Percentiles rank a stretch among this genome's conserved stretches.
Conservation (phyloP, 2,329 filamentous ascomycete species). For the Claviceps spartinae region DNA sequence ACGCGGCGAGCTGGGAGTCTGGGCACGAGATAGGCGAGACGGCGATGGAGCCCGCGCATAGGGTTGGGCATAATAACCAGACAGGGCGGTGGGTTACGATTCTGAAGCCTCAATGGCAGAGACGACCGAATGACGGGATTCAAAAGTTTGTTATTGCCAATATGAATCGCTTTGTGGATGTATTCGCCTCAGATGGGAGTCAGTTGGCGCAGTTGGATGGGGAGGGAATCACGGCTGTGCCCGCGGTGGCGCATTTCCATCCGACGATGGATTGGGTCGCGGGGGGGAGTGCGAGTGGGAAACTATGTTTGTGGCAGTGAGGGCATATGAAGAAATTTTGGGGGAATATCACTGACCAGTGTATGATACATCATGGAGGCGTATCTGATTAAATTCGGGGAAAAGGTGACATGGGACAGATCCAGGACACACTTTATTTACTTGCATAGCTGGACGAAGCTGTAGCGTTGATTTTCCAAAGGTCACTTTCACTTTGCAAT, state of each 20-base stretch:
- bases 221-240: constrained; percentile 86
- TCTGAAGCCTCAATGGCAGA: constrained; percentile 76
- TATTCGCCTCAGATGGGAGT: constrained; percentile 69
- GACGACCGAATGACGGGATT: constrained; percentile 59
- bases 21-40: constrained; percentile 44
- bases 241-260: constrained; percentile 84
- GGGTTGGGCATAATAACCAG: constrained; percentile 83
- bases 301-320: constrained; percentile 80
- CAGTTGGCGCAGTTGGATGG: constrained; percentile 81
- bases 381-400: not conserved
- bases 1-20: constrained; percentile 43
- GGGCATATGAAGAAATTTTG: too few relatives aligned
- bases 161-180: constrained; percentile 94
- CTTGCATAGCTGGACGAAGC: not conserved
- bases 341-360: too few relatives aligned
- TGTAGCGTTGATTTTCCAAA: not conserved
- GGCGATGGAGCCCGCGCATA: constrained; percentile 54
- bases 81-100: constrained; percentile 89
- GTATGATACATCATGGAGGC: not conserved
- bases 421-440: not conserved
- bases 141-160: constrained; percentile 89
- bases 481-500: too few relatives aligned
- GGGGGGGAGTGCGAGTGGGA: constrained; percentile 81
- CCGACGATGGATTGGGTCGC: constrained; percentile 82
- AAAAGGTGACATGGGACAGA: too few relatives aligned